Evolutionary conservation across 345 rosid species (phyloP).

Genomic region (Hypericum perforatum): DNA sequence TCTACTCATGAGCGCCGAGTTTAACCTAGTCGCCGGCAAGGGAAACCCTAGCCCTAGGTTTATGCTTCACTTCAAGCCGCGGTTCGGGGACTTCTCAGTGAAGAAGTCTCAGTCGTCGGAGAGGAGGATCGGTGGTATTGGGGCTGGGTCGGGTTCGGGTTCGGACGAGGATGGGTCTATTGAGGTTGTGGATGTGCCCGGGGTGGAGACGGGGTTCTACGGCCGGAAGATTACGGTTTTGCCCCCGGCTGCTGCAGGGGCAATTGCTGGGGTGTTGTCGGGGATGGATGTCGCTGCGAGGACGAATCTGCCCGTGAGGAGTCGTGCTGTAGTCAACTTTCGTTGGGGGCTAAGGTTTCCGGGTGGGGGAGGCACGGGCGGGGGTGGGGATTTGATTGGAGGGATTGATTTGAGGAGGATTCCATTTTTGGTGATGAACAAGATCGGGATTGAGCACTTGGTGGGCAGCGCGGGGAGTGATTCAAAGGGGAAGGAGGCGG

Average conservation of each 20-base stretch:
- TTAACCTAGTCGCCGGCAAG: conserved; percentile 40
- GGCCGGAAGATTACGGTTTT: conserved; percentile 30
- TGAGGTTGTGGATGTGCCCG: conserved; percentile 44
- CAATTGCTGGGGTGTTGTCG: not conserved
- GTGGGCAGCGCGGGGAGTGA: conserved; percentile 15
- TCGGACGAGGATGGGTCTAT: conserved; percentile 46
- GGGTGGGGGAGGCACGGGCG: conserved; percentile 33
- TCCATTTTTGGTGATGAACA: conserved; percentile 75
- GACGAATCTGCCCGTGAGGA: conserved; percentile 4
- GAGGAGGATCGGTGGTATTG: conserved; percentile 7
- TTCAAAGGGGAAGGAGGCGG: conserved; percentile 19
- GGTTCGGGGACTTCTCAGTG: conserved; percentile 74
- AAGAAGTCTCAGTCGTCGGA: conserved; percentile 66
- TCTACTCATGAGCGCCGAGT: conserved; percentile 90
- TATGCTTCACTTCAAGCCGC: conserved; percentile 88
- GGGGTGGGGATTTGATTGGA: conserved; percentile 24
- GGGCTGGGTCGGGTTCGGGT: conserved; percentile 18
- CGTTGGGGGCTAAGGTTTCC: conserved; percentile 24
- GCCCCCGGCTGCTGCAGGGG: conserved; percentile 27
- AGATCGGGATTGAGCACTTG: conserved; percentile 85
- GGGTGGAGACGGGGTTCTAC: conserved; percentile 18
- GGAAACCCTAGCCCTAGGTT: conserved; percentile 78
- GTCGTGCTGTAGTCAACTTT: not conserved
- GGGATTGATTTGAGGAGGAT: conserved; percentile 48
- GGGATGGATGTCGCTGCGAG: not conserved